phyloP scores from a whole-genome alignment of 1,284 basidiomycete genomes.

The Fomitopsis betulina region DNA sequence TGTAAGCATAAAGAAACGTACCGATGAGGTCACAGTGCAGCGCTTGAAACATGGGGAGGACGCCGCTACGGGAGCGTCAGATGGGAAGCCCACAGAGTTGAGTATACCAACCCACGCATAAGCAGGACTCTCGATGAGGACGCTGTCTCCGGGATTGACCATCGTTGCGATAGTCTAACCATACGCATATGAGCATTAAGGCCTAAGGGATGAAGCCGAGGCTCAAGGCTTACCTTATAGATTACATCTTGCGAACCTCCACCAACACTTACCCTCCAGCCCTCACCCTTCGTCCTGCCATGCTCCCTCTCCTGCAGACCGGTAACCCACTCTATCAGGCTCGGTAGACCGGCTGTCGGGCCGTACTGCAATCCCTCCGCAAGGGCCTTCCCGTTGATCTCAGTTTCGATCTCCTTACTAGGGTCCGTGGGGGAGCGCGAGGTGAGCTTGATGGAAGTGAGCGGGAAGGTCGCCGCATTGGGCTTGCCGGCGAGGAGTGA shows the following conservation, averaged over 20 bases:
- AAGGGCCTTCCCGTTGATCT: constrained; percentile 54
- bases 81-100: background rate
- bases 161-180: constrained; percentile 50
- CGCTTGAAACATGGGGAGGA: constrained; percentile 55
- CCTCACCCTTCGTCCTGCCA: constrained; percentile 48
- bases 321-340: constrained; percentile 62
- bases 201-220: background rate
- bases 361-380: constrained; percentile 74
- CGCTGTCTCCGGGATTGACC: constrained; percentile 77
- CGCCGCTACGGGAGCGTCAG: constrained; percentile 38
- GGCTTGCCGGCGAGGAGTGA: constrained; percentile 88
- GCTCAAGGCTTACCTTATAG: constrained; percentile 61
- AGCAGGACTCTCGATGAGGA: constrained; percentile 83
- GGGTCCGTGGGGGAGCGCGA: constrained; percentile 42
- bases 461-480: constrained; percentile 87
- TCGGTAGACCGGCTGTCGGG: constrained; percentile 66
- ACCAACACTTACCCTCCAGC: constrained; percentile 77
- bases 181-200: background rate
- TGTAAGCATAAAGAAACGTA: constrained; percentile 18
- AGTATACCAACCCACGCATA: constrained; percentile 60
- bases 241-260: constrained; percentile 87
- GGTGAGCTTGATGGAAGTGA: constrained; percentile 68
- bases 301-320: constrained; percentile 67
- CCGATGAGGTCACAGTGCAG: constrained; percentile 59
- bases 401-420: constrained; percentile 40